Evolutionary conservation across 345 rosid genomes (phyloP).

Genomic region (Pugionium cornutum): DNA sequence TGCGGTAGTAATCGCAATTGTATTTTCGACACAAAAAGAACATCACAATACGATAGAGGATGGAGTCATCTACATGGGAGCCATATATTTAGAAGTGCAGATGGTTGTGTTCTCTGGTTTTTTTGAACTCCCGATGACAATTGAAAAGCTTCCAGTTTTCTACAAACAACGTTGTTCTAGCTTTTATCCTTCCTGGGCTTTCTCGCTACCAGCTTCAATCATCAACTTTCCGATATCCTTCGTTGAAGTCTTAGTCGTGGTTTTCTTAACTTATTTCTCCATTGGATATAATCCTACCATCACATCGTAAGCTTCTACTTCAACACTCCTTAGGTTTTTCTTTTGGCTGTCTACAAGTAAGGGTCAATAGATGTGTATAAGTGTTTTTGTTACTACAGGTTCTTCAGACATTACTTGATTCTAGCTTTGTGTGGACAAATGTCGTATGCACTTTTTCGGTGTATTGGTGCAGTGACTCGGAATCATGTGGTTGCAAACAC

Average conservation of each 20-base stretch:
- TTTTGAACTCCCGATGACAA: conserved; percentile 65
- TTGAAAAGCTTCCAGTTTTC: conserved; percentile 74
- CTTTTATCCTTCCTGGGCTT: conserved; percentile 73
- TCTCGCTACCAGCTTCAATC: conserved; percentile 58
- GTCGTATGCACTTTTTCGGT: conserved; percentile 50
- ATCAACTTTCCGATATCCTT: conserved; percentile 56
- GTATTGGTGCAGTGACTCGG: conserved; percentile 47
- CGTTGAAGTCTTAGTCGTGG: conserved; percentile 58
- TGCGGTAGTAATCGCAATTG: conserved; percentile 8
- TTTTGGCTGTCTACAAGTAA: background rate
- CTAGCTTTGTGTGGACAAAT: conserved; percentile 45
- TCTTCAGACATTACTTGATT: conserved; percentile 45
- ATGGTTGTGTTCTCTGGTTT: conserved; percentile 55
- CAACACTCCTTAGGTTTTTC: background rate
- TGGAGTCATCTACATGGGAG: conserved; percentile 54
- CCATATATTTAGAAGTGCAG: conserved; percentile 50
- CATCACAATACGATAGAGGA: conserved; percentile 32
- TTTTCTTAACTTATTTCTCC: conserved; percentile 49
- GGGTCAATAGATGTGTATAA: background rate
- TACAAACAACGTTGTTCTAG: conserved; percentile 66
- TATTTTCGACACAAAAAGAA: conserved; percentile 29
- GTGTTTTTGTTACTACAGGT: conserved; percentile 36
- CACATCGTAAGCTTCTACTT: conserved; percentile 41
- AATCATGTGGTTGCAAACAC: conserved; percentile 50
- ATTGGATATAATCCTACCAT: conserved; percentile 58